Percentiles rank a stretch among this genome's conserved stretches.
Conservation (phyloP, 2,329 filamentous ascomycete genomes). For the Sporothrix pallida region DNA sequence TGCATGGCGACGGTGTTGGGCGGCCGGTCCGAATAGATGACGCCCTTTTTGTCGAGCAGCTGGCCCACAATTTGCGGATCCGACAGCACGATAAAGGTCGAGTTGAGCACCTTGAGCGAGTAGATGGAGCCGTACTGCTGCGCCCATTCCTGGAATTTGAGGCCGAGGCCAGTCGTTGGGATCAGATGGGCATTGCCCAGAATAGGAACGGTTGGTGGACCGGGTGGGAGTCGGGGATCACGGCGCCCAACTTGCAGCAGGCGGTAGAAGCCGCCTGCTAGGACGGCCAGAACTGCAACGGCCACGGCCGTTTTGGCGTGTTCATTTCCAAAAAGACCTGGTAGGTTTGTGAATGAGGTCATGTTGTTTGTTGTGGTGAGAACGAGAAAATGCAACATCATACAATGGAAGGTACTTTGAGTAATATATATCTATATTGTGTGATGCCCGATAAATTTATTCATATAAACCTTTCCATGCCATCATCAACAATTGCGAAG, state of each 20-base stretch:
- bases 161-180: not conserved
- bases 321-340: not conserved
- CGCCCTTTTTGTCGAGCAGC: not conserved
- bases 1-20: not conserved
- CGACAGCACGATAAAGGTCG: not conserved
- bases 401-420: too few relatives aligned
- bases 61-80: not conserved
- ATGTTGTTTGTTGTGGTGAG: not conserved
- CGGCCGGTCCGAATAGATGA: not conserved
- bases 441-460: too few relatives aligned
- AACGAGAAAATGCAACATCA: too few relatives aligned
- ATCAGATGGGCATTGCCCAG: not conserved
- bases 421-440: too few relatives aligned
- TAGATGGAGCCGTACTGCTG: too few relatives aligned
- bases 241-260: not conserved
- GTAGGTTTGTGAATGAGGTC: not conserved
- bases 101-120: too few relatives aligned
- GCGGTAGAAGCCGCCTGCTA: not conserved
- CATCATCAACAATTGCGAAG: too few relatives aligned
- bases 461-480: too few relatives aligned
- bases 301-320: not conserved
- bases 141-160: too few relatives aligned
- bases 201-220: not conserved
- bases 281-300: not conserved
- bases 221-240: not conserved